These are phyloP conservation scores for Exophiala dermatitidis DNA, from an alignment of 2,329 filamentous ascomycete genomes.

Conservation along the genomic window DNA sequence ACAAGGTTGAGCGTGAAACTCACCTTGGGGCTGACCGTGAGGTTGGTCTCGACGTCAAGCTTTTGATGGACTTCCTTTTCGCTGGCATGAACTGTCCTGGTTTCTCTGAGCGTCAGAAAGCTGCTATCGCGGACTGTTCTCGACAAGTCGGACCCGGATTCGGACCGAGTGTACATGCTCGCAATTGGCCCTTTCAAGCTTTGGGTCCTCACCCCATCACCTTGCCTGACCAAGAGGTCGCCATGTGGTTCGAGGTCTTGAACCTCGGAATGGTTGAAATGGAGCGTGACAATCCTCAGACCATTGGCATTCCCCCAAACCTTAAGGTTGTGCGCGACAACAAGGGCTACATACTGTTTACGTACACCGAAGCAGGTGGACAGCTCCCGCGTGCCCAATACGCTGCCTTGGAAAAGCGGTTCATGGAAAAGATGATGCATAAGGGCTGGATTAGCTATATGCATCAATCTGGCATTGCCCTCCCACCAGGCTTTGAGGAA, in stretches of 20 bases:
- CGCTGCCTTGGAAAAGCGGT: slow-evolving; percentile 10
- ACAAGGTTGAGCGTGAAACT: slow-evolving; percentile 41
- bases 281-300: slow-evolving; percentile 6
- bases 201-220: slow-evolving; percentile 11
- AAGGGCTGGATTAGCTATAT: slow-evolving; percentile 16
- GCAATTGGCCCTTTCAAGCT: slow-evolving; percentile 25
- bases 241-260: slow-evolving; percentile 24
- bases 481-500: neutral
- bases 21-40: slow-evolving; percentile 16
- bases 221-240: slow-evolving; percentile 19
- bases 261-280: slow-evolving; percentile 13
- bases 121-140: slow-evolving; percentile 12
- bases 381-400: slow-evolving; percentile 12
- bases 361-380: slow-evolving; percentile 8
- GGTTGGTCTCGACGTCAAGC: slow-evolving; percentile 36
- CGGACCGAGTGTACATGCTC: slow-evolving; percentile 13
- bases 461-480: slow-evolving; percentile 2
- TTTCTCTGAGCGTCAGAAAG: slow-evolving; percentile 39
- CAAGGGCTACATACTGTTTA: slow-evolving; percentile 15
- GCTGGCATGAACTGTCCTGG: slow-evolving; percentile 38
- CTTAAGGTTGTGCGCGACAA: slow-evolving; percentile 11
- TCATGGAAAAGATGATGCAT: slow-evolving; percentile 12
- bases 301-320: slow-evolving; percentile 12
- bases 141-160: slow-evolving; percentile 7
- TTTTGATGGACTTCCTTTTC: slow-evolving; percentile 36